phyloP scores from a whole-genome alignment of 2,329 filamentous ascomycete species.

The Acephala macrosclerotiorum region DNA sequence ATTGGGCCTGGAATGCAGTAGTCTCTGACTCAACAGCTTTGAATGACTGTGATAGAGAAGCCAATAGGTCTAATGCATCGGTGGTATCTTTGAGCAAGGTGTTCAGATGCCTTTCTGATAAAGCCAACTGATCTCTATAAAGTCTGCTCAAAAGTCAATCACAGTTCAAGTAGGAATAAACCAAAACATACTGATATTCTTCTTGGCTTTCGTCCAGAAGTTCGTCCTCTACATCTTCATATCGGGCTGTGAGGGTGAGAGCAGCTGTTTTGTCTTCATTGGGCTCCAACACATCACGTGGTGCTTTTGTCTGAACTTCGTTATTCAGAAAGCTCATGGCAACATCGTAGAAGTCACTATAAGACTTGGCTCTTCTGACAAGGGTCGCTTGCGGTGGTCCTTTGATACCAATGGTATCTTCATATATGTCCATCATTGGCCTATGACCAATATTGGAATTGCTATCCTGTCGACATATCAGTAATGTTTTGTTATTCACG shows the following conservation, averaged over 20 bases:
- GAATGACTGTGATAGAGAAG: conserved; percentile 85
- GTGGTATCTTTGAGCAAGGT: conserved; percentile 80
- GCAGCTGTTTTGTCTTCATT: not conserved
- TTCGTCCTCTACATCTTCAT: conserved; percentile 66
- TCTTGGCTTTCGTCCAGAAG: conserved; percentile 84
- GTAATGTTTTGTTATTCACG: not conserved
- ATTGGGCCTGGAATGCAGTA: conserved; percentile 90
- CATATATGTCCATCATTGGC: conserved; percentile 63
- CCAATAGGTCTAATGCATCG: conserved; percentile 76
- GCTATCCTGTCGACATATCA: conserved; percentile 54
- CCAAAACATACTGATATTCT: conserved; percentile 75
- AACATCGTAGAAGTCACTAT: conserved; percentile 77
- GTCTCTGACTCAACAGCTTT: conserved; percentile 88
- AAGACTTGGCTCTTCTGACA: conserved; percentile 74
- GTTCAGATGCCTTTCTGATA: conserved; percentile 84
- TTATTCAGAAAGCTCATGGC: conserved; percentile 63
- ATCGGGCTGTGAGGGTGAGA: conserved; percentile 37
- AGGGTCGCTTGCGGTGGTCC: conserved; percentile 72
- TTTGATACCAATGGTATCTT: conserved; percentile 61
- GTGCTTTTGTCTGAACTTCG: conserved; percentile 48
- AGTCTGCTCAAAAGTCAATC: conserved; percentile 53
- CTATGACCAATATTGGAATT: conserved; percentile 60
- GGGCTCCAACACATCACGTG: conserved; percentile 33
- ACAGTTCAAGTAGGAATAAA: not conserved
- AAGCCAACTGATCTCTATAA: conserved; percentile 81